A percentile compares a stretch with the other conserved stretches of the same genome.
phyloP scores from a whole-genome alignment of 352 stramenopile species.

The Pythium volutum region DNA sequence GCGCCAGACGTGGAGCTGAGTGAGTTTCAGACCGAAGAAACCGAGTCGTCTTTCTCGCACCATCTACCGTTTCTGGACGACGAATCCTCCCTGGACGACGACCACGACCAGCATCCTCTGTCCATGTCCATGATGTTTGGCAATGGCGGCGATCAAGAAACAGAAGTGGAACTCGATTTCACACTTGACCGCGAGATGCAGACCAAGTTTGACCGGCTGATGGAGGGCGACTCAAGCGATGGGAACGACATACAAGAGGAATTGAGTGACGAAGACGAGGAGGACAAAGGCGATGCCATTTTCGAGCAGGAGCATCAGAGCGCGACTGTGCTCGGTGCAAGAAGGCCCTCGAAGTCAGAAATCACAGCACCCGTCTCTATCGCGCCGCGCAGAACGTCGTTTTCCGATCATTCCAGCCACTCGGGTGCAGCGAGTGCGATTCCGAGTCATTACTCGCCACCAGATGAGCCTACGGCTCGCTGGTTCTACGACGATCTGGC shows the following conservation, averaged over 20 bases:
- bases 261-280: slow-evolving; percentile 32
- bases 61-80: slow-evolving; percentile 51
- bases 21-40: slow-evolving; percentile 75
- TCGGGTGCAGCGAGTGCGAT: slow-evolving; percentile 32
- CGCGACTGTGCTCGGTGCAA: not conserved
- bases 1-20: slow-evolving; percentile 63
- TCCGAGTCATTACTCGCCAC: slow-evolving; percentile 54
- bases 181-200: slow-evolving; percentile 69
- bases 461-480: slow-evolving; percentile 67
- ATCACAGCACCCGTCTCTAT: slow-evolving; percentile 49
- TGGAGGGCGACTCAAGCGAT: slow-evolving; percentile 58
- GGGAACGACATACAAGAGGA: slow-evolving; percentile 22
- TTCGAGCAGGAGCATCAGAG: slow-evolving; percentile 2
- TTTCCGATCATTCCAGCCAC: slow-evolving; percentile 46
- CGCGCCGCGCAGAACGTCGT: slow-evolving; percentile 44
- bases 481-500: slow-evolving; percentile 76
- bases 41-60: slow-evolving; percentile 63
- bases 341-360: slow-evolving; percentile 15
- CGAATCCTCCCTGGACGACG: slow-evolving; percentile 23
- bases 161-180: slow-evolving; percentile 85
- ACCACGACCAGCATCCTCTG: slow-evolving; percentile 43
- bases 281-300: not conserved
- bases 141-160: slow-evolving; percentile 58
- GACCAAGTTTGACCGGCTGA: slow-evolving; percentile 62
- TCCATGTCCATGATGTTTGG: slow-evolving; percentile 82